These are phyloP conservation scores for Streptanthus diversifolius DNA, from an alignment of 345 rosid species.

Conservation along the genomic window DNA sequence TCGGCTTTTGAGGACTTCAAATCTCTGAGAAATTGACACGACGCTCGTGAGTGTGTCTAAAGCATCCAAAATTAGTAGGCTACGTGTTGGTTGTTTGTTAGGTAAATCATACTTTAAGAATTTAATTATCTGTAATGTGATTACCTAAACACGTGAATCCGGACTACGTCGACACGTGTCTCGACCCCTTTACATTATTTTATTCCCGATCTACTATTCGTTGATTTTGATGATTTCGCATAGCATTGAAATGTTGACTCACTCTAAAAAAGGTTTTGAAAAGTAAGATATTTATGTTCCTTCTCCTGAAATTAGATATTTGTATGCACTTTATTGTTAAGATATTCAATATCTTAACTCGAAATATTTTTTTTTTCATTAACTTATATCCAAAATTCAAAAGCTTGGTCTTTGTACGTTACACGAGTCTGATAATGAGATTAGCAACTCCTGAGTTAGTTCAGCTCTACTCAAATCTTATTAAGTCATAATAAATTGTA, in stretches of 20 bases:
- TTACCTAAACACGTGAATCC: constrained; percentile 32
- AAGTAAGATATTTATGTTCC: constrained; percentile 31
- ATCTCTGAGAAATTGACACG: constrained; percentile 28
- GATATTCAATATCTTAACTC: constrained; percentile 22
- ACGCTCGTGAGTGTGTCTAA: constrained; percentile 34
- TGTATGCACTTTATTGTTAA: constrained; percentile 30
- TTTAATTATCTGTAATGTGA: constrained; percentile 5
- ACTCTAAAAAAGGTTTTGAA: constrained; percentile 9
- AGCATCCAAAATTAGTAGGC: constrained; percentile 25
- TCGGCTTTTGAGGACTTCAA: constrained; percentile 33
- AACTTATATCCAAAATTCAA: background rate
- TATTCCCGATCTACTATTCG: constrained; percentile 30
- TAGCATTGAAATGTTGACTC: constrained; percentile 28
- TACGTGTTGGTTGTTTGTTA: constrained; percentile 23
- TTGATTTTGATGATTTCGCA: constrained; percentile 24
- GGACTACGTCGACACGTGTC: constrained; percentile 19
- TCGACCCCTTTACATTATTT: constrained; percentile 5
- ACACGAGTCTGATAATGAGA: background rate
- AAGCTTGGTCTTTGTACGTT: background rate
- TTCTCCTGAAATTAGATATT: constrained; percentile 32
- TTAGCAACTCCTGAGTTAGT: background rate
- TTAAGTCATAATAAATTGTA: background rate
- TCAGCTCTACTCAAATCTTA: background rate
- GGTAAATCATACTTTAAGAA: background rate
- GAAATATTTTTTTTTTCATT: background rate